A percentile compares a stretch with the other conserved stretches of the same genome.
phyloP scores from a whole-genome alignment of 257 asterid species.

The Jaltomata sinuosa region DNA sequence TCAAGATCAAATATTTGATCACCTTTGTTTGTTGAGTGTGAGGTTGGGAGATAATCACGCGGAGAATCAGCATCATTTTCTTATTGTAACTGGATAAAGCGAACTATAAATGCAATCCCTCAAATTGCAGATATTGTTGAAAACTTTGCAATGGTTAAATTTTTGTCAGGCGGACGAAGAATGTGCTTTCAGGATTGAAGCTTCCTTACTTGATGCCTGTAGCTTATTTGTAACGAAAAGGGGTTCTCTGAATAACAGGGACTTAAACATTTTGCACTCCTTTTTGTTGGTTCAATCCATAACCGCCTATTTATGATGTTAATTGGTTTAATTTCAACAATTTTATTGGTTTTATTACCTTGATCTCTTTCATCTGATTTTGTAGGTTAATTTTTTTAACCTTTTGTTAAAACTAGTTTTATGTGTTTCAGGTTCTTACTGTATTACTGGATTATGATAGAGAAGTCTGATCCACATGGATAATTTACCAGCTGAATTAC shows the following conservation, averaged over 20 bases:
- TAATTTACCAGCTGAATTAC: constrained; percentile 61
- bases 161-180: neutral
- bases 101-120: neutral
- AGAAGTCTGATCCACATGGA: constrained; percentile 33
- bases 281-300: neutral
- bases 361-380: neutral
- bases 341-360: neutral
- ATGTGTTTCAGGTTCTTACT: neutral
- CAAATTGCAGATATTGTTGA: neutral
- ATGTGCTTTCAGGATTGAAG: neutral
- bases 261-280: neutral
- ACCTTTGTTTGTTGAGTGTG: neutral
- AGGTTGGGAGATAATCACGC: neutral
- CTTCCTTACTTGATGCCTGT: neutral
- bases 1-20: neutral
- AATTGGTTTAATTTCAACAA: neutral
- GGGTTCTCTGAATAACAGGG: neutral
- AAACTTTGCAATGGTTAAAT: neutral
- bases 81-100: neutral
- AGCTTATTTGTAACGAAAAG: neutral
- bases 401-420: neutral
- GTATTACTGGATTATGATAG: neutral
- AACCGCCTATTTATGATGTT: neutral
- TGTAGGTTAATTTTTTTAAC: neutral
- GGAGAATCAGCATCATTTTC: neutral